A percentile compares a stretch with the other conserved stretches of the same genome.
Evolutionary conservation across 208 protist species (phyloP).

Genomic region (Naegleria lovaniensis): DNA sequence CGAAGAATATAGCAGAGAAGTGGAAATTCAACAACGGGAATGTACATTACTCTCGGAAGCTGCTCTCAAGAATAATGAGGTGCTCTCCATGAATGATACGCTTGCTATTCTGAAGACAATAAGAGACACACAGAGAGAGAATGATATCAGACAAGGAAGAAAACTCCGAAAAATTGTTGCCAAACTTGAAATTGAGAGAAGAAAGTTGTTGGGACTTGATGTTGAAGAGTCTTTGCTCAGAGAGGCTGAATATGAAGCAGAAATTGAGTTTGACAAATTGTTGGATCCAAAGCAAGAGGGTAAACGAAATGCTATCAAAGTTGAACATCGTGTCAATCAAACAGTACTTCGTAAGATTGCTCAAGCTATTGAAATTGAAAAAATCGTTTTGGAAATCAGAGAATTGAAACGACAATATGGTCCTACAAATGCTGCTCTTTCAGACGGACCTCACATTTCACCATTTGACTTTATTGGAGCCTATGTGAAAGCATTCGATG

Average conservation of each 20-base stretch:
- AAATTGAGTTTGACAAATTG: not conserved
- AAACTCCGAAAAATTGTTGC: not conserved
- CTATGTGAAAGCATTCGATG: not conserved
- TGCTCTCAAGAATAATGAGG: not conserved
- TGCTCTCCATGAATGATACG: not conserved
- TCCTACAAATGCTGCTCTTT: not conserved
- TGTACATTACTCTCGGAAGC: not conserved
- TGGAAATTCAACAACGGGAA: not conserved
- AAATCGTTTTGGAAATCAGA: not conserved
- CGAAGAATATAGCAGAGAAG: not conserved
- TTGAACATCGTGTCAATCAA: slow-evolving; percentile 1
- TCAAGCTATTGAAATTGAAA: not conserved
- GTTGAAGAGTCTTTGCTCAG: not conserved
- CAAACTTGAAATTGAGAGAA: not conserved
- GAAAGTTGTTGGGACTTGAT: not conserved
- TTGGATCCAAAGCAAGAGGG: not conserved
- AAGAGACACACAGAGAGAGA: not conserved
- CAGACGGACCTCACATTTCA: not conserved
- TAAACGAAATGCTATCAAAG: not conserved
- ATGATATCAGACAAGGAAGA: not conserved
- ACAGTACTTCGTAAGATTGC: slow-evolving; percentile 9
- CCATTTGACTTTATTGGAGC: not conserved
- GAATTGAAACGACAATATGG: not conserved
- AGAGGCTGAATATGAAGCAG: not conserved
- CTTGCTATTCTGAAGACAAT: not conserved